Evolutionary conservation across 192 early-diverging fungal genomes (phyloP), one percentile per base, ranked within the genome.

Genomic region (Gaertneriomyces semiglobifer): DNA sequence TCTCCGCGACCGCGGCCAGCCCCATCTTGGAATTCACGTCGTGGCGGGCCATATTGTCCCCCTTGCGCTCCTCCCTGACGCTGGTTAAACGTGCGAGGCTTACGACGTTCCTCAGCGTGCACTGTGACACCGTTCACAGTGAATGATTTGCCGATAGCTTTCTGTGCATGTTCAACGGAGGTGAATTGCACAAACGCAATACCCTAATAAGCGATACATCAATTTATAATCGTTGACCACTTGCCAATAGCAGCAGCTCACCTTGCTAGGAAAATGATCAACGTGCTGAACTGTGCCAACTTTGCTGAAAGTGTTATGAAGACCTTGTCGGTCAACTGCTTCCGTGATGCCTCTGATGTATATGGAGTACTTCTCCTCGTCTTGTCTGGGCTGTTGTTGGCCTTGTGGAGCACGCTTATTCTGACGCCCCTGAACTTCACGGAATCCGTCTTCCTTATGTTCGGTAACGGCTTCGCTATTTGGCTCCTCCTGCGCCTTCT

Each of bases 161-260:
- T 72, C 41, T 80, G 80, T 16, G 88, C 88, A 20, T 77, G 73
- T 18, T 81, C 88, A 33, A 71, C 73, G 10, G 80, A 76, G 41
- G 73, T 70, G 71, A 92, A 93, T 65, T 92, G 89, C 25, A 90
- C 84, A 70, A 89, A 87, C 3, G 84, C 88, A 41, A 81, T 73
- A 7, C 60, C 62, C 75, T 76, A 6, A 14, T 45, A 33, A 12
- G 14, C 10, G 20, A 57, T n/a, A n/a, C 12, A 11, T 57, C 10
- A 18, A 25, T 11, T 18, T 57, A 11, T 2, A 14, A 57, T 57
- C 25, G 0, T 33, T 57, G 10, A 18, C 11, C 55, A 10, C 11
- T 52, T 52, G 47, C 10, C 25, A 63, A 10, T 9, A 20, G 0
- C 14, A 3, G 33, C 14, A 33, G 9, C 68, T 75, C 65, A 79